A percentile compares a stretch with the other conserved stretches of the same genome.
Evolutionary conservation across 371 early-diverging fungal species (phyloP).

Genomic region (Apophysomyces variabilis): DNA sequence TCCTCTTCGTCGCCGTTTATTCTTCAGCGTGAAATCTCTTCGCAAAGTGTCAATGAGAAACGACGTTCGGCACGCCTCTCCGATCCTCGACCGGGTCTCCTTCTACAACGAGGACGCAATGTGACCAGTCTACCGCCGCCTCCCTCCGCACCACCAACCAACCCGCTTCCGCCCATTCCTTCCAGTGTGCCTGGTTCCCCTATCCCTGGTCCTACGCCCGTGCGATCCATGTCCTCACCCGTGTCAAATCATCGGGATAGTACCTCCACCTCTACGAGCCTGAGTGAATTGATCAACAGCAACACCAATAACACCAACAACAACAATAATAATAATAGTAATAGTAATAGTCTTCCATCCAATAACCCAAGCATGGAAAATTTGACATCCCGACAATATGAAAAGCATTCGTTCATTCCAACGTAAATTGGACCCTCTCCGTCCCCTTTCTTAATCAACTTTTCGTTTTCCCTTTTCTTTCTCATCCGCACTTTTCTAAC

Average conservation of each 20-base stretch:
- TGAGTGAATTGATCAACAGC: conserved; percentile 8
- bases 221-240: not conserved
- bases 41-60: not conserved
- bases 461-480: conserved; percentile 3
- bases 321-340: not conserved
- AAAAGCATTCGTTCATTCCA: conserved; percentile 54
- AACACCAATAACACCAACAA: not conserved
- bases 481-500: not conserved
- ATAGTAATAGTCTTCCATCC: no score
- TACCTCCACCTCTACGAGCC: not conserved
- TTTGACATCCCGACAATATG: conserved; percentile 47
- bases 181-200: not conserved
- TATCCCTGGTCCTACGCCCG: not conserved
- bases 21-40: not conserved
- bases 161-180: not conserved
- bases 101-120: not conserved
- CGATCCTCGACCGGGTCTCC: not conserved
- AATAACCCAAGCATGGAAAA: conserved; percentile 8
- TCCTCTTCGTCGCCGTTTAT: not conserved
- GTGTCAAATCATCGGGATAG: not conserved
- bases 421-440: conserved; percentile 31
- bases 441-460: not conserved
- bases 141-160: conserved; percentile 4
- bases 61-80: not conserved
- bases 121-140: not conserved